These are phyloP conservation scores for Termitomyces titanicus DNA, from an alignment of 768 basidiomycete genomes.

Conservation along the genomic window DNA sequence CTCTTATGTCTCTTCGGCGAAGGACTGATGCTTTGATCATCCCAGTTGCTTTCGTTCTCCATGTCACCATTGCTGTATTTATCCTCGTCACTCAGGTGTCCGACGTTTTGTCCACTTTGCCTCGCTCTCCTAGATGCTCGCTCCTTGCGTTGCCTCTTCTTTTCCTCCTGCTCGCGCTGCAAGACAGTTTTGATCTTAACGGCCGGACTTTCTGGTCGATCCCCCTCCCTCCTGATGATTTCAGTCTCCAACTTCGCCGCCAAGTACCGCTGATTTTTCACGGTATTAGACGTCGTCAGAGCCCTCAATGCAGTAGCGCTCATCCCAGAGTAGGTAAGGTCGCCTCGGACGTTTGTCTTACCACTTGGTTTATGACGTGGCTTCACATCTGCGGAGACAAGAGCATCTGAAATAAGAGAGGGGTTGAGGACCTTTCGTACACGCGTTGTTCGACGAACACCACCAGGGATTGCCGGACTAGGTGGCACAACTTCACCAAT, in stretches of 20 bases:
- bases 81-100: constrained; percentile 20
- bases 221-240: constrained; percentile 65
- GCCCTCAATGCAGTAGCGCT: constrained; percentile 64
- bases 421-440: constrained; percentile 37
- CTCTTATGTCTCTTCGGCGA: constrained; percentile 40
- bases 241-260: constrained; percentile 63
- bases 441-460: constrained; percentile 48
- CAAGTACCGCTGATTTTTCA: constrained; percentile 64
- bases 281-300: constrained; percentile 70
- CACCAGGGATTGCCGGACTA: constrained; percentile 4
- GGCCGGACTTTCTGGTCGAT: constrained; percentile 74
- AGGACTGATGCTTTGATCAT: constrained; percentile 16
- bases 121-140: constrained; percentile 61
- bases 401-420: constrained; percentile 30
- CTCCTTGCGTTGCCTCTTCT: constrained; percentile 46
- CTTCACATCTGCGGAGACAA: constrained; percentile 19
- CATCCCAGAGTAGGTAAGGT: constrained; percentile 58
- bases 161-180: constrained; percentile 68
- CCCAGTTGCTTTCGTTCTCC: constrained; percentile 21
- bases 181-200: constrained; percentile 66
- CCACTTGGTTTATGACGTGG: constrained; percentile 41
- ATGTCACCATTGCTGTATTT: constrained; percentile 26
- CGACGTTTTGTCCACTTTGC: constrained; percentile 31
- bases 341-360: constrained; percentile 24
- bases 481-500: constrained; percentile 1